A percentile compares a stretch with the other conserved stretches of the same genome.
These are phyloP conservation scores for Syzygium syzygioides DNA, from an alignment of 441 rosid species.

Conservation along the genomic window DNA sequence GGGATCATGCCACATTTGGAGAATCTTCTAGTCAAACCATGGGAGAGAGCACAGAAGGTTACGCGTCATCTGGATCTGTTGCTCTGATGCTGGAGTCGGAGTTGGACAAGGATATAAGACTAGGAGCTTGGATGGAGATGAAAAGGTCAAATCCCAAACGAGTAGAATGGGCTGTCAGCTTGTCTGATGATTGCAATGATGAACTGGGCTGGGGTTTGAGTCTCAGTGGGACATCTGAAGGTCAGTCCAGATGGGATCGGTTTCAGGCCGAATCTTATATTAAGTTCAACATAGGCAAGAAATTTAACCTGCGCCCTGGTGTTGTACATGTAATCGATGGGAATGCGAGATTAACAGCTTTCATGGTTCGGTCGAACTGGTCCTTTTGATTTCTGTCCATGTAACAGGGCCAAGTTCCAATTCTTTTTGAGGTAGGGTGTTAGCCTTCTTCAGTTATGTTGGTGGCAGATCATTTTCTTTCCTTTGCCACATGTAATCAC, in stretches of 20 bases:
- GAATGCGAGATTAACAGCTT: conserved; percentile 40
- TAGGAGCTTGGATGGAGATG: conserved; percentile 78
- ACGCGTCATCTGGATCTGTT: conserved; percentile 27
- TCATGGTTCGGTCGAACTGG: conserved; percentile 79
- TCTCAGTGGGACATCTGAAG: conserved; percentile 45
- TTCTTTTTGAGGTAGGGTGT: not conserved
- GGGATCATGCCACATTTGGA: conserved; percentile 7
- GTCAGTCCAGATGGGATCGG: conserved; percentile 30
- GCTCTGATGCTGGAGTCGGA: conserved; percentile 63
- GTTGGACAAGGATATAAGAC: conserved; percentile 46
- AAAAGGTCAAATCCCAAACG: conserved; percentile 32
- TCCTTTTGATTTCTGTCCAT: conserved; percentile 34
- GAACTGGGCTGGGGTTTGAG: conserved; percentile 73
- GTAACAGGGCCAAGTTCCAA: not conserved
- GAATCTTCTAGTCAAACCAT: conserved; percentile 23
- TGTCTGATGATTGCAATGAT: conserved; percentile 53
- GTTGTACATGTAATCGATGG: conserved; percentile 49
- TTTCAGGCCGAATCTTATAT: conserved; percentile 65
- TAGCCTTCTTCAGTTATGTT: not conserved
- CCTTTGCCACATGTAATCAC: not conserved
- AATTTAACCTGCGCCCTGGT: conserved; percentile 68
- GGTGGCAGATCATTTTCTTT: not conserved
- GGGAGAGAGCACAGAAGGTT: conserved; percentile 14
- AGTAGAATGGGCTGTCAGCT: conserved; percentile 53
- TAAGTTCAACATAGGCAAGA: conserved; percentile 37